These are phyloP conservation scores for Pulveroboletus ravenelii DNA, from an alignment of 768 basidiomycete genomes.

Conservation along the genomic window DNA sequence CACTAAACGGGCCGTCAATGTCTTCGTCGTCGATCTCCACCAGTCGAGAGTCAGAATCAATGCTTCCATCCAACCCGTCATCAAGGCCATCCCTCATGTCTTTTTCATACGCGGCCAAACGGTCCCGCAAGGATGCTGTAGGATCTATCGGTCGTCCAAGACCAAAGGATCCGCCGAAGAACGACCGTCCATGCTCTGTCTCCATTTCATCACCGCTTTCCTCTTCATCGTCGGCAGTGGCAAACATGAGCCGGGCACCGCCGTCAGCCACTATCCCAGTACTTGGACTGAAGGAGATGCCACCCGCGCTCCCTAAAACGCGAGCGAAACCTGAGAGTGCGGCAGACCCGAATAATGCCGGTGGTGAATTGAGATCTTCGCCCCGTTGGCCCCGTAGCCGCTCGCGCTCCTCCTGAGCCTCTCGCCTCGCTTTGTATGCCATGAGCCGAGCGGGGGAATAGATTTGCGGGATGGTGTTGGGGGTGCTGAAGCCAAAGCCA, in stretches of 20 bases:
- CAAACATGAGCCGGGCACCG: slow-evolving; percentile 55
- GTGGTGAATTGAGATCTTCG: slow-evolving; percentile 25
- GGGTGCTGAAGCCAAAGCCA: slow-evolving; percentile 74
- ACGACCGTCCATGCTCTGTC: slow-evolving; percentile 35
- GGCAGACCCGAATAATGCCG: slow-evolving; percentile 32
- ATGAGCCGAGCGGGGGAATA: slow-evolving; percentile 62
- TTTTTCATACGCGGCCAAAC: slow-evolving; percentile 59
- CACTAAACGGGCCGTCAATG: slow-evolving; percentile 25
- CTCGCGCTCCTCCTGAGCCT: slow-evolving; percentile 50
- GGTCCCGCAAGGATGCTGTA: slow-evolving; percentile 53
- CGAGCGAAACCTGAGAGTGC: slow-evolving; percentile 48
- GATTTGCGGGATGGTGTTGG: slow-evolving; percentile 67
- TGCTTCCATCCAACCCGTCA: slow-evolving; percentile 19
- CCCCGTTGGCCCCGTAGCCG: slow-evolving; percentile 35
- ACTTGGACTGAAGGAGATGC: slow-evolving; percentile 62
- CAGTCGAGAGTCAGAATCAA: slow-evolving; percentile 21
- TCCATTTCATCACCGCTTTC: slow-evolving; percentile 50
- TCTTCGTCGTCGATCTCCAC: slow-evolving; percentile 35
- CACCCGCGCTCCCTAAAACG: slow-evolving; percentile 52
- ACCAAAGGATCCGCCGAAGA: slow-evolving; percentile 47
- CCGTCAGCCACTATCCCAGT: slow-evolving; percentile 46
- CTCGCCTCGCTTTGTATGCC: slow-evolving; percentile 58
- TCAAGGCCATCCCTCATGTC: slow-evolving; percentile 37
- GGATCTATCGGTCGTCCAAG: slow-evolving; percentile 46
- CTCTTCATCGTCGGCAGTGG: slow-evolving; percentile 53